A percentile compares a stretch with the other conserved stretches of the same genome.
phyloP scores from a whole-genome alignment of 805 yeast genomes.

The Wickerhamiella vanderwaltii region DNA sequence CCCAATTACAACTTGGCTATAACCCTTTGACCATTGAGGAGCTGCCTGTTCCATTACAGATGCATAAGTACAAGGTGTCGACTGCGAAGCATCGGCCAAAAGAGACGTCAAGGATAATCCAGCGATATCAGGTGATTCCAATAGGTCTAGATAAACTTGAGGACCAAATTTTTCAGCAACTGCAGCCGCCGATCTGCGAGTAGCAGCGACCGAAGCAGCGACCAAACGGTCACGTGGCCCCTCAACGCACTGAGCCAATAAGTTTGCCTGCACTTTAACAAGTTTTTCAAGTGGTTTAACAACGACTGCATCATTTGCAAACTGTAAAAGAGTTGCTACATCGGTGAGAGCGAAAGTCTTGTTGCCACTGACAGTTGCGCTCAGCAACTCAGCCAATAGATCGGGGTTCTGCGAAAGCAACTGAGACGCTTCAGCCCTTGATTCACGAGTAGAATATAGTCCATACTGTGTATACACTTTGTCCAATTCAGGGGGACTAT shows the following conservation, averaged over 20 bases:
- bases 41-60: neutral
- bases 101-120: neutral
- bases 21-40: conserved; percentile 19
- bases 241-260: conserved; percentile 3
- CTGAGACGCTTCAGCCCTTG: neutral
- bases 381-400: neutral
- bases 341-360: conserved; percentile 9
- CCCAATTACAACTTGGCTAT: conserved; percentile 24
- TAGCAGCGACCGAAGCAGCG: neutral
- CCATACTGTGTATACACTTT: neutral
- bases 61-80: conserved; percentile 8
- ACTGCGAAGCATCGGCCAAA: conserved; percentile 9
- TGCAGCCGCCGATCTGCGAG: neutral
- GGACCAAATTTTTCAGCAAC: conserved; percentile 6
- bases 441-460: neutral
- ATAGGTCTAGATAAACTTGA: neutral
- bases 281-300: neutral
- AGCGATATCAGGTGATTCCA: neutral
- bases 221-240: conserved; percentile 6
- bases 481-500: neutral
- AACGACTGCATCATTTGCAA: conserved; percentile 4
- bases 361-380: neutral
- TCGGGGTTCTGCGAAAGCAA: conserved; percentile 4
- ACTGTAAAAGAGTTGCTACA: conserved; percentile 10
- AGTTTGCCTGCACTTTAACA: conserved; percentile 4